Percentiles rank a stretch among this genome's conserved stretches.
phyloP scores from a whole-genome alignment of 352 stramenopile genomes.

The Globisporangium mamillatum region DNA sequence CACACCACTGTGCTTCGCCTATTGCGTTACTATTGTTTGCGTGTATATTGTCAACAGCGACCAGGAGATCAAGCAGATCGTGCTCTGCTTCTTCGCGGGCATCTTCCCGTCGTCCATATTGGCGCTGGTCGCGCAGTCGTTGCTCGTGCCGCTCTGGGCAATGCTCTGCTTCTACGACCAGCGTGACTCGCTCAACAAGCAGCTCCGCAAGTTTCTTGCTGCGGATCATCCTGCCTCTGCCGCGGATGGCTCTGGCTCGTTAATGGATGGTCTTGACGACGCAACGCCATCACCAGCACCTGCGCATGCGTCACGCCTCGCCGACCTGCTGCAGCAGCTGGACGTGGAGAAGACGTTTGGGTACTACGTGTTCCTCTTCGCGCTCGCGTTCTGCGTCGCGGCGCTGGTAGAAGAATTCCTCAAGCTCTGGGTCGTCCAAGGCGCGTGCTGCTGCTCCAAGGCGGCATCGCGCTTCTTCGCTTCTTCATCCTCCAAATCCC shows the following conservation, averaged over 20 bases:
- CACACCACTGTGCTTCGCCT: too few relatives aligned
- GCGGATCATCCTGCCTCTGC: not conserved
- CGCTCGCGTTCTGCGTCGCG: conserved; percentile 51
- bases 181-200: conserved; percentile 31
- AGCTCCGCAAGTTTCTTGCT: conserved; percentile 37
- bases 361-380: conserved; percentile 59
- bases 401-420: conserved; percentile 61
- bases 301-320: conserved; percentile 28
- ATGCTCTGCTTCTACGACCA: conserved; percentile 63
- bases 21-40: not conserved
- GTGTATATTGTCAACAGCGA: conserved; percentile 33
- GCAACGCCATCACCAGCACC: not conserved
- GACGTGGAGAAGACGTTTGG: conserved; percentile 56
- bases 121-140: conserved; percentile 33
- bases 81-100: conserved; percentile 53
- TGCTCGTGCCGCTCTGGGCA: conserved; percentile 38
- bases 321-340: conserved; percentile 43
- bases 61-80: conserved; percentile 55
- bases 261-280: not conserved
- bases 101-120: conserved; percentile 41
- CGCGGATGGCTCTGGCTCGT: not conserved
- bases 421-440: conserved; percentile 70
- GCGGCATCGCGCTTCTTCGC: not conserved
- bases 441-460: conserved; percentile 33
- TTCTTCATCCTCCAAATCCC: not conserved